Conservation (phyloP, 495 filamentous ascomycete genomes). For the Podospora fimiseda region DNA sequence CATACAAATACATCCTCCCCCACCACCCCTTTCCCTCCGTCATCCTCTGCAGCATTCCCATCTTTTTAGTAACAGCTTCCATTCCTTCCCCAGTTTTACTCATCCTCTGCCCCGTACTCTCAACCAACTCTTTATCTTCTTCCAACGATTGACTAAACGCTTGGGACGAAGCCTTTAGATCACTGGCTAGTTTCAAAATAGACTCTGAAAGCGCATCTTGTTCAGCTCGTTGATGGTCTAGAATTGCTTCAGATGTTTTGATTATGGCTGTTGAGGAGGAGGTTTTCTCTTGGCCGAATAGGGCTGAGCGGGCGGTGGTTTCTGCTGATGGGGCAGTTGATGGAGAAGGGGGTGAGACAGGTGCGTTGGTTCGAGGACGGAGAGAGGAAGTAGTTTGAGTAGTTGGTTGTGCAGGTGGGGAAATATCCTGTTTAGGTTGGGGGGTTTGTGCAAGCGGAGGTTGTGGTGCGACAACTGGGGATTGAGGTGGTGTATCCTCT, state of each 20-base stretch:
- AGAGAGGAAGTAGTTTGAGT: constrained; percentile 18
- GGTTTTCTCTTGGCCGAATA: constrained; percentile 28
- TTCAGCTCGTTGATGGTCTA: constrained; percentile 67
- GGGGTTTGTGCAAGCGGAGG: background rate
- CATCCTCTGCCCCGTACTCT: constrained; percentile 62
- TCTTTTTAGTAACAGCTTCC: constrained; percentile 63
- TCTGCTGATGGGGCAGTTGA: constrained; percentile 17
- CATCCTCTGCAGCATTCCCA: constrained; percentile 67
- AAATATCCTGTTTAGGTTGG: background rate
- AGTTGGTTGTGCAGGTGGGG: background rate
- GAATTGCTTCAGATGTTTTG: constrained; percentile 53
- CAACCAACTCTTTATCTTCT: constrained; percentile 63
- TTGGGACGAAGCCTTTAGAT: constrained; percentile 68
- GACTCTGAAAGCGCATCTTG: constrained; percentile 80
- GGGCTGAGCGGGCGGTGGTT: constrained; percentile 20
- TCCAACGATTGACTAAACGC: constrained; percentile 65
- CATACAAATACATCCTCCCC: constrained; percentile 79
- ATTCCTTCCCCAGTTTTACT: constrained; percentile 69
- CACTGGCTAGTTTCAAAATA: constrained; percentile 67
- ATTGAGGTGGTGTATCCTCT: constrained; percentile 9
- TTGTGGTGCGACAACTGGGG: constrained; percentile 10
- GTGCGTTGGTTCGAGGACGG: constrained; percentile 15
- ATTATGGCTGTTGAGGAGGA: constrained; percentile 10
- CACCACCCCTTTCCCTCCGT: constrained; percentile 83
- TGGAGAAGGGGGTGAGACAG: background rate